Base-by-base conservation (phyloP, 169 alveolate species). In the Plasmodium coatneyi region DNA sequence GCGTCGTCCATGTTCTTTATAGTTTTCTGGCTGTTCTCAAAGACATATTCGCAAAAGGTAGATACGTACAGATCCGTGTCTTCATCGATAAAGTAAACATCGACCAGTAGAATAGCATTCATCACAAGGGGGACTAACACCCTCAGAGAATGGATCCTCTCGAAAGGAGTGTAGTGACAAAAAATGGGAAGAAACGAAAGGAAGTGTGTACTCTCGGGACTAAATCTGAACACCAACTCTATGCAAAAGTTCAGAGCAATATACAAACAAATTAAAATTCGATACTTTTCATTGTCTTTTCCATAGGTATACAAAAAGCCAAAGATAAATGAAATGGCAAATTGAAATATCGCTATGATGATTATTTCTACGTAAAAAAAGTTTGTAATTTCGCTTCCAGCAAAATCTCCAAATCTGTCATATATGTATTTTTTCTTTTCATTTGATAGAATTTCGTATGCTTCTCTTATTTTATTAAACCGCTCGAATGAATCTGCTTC, bases 391-490 rank as follows among this genome's bases (percentile, higher is more conserved):
- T 90, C 95, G 25, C 82, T 81, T 6, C 72, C 92, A 0, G 98
- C 99, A 71, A 97, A 99, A 94, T 96, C 98, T 19, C 99, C 99
- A 82, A 96, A 95, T 80, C 97, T 91, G 92, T 98, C 99, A 95
- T 97, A 98, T 10, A 97, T 96, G 90, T 96, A 87, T 90, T 98
- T 96, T 81, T 97, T 97, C 86, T 98, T 98, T 39, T 96, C 95
- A 92, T 97, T 98, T 74, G 96, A 82, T 66, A 98, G 94, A 2
- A 98, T 97, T 92, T 98, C 99, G 93, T 98, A 97, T 10, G 99
- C 99, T 95, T 98, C 97, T 82, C 98, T 98, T 22, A 98, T 96
- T 87, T 96, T 96, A 94, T 96, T 97, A 96, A 97, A 98, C 49
- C 95, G 95, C 6, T 96, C 98, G 56, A 96, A 97, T 76, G 97